Evolutionary conservation across 768 basidiomycete genomes (phyloP), one percentile per base, ranked within the genome.

Genomic region (Tephrocybe rancida): DNA sequence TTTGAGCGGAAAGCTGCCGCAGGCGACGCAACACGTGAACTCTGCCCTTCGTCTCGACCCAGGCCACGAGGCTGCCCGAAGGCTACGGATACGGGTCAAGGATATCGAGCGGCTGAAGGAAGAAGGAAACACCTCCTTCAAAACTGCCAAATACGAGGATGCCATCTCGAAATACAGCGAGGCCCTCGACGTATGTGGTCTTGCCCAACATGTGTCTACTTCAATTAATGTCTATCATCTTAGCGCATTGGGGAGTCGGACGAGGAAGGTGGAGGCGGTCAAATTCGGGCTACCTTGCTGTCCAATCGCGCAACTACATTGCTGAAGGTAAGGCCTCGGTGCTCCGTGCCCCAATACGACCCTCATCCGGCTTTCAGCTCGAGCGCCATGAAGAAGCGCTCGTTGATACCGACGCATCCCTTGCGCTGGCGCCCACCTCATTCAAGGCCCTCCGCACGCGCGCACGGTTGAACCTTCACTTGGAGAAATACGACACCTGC

Each of bases 381-480:
- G 76, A 84, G 50, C 74, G 74, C 44, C 76, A 86, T 62, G 74
- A 85, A 26, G 86, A 87, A 10, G 92, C 93, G 0, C 77, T 94
- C 21, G 67, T 66, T 32, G 92, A 94, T 63, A 88, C 85, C 1
- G 80, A 87, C 42, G 77, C 77, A 10, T 90, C 90, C 7, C 79
- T 95, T 14, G 53, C 61, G 4, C 77, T 93, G 37, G 65, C 77
- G 48, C 79, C 88, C 0, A 73, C 75, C 35, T 87, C 88, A 7
- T 94, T 88, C 80, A 95, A 95, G 70, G 91, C 90, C 3, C 74
- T 91, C 35, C 88, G 92, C 42, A 94, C 93, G 6, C 87, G 92
- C 30, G 93, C 91, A 10, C 85, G 93, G 3, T 86, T 92, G 47
- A 64, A 88, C 60, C 76, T 93, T 6, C 74, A 86, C 63, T 76